A percentile compares a stretch with the other conserved stretches of the same genome.
Evolutionary conservation across 257 asterid genomes (phyloP).

Genomic region (Salvia hispanica): DNA sequence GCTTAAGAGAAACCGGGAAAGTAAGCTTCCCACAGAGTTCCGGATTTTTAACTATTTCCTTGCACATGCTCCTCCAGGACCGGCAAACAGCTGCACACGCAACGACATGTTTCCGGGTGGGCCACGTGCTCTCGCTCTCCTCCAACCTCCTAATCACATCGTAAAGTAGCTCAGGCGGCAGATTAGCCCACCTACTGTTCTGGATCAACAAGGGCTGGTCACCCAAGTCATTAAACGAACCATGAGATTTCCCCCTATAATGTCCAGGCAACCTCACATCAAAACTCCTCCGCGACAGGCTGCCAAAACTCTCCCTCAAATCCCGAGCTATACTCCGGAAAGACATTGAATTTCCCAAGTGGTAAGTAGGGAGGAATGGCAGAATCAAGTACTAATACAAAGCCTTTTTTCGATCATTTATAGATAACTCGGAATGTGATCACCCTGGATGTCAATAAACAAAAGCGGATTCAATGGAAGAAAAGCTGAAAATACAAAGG

Average conservation of each 20-base stretch:
- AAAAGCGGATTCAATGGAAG: slow-evolving; percentile 32
- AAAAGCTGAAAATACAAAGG: slow-evolving; percentile 36
- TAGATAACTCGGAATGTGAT: slow-evolving; percentile 33
- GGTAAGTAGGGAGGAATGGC: slow-evolving; percentile 10
- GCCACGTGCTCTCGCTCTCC: slow-evolving; percentile 66
- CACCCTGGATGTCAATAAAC: slow-evolving; percentile 37
- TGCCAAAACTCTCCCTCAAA: slow-evolving; percentile 57
- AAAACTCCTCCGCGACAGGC: slow-evolving; percentile 57
- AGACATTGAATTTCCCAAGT: slow-evolving; percentile 42
- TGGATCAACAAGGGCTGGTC: slow-evolving; percentile 47
- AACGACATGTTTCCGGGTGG: slow-evolving; percentile 57
- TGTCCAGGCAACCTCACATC: slow-evolving; percentile 52
- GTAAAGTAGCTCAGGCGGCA: slow-evolving; percentile 57
- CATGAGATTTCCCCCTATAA: slow-evolving; percentile 52
- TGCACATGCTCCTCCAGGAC: slow-evolving; percentile 62
- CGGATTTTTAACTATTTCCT: slow-evolving; percentile 52
- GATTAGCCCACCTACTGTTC: slow-evolving; percentile 58
- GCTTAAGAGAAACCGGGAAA: slow-evolving; percentile 60
- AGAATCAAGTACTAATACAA: slow-evolving; percentile 1
- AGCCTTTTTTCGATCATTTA: slow-evolving; percentile 24
- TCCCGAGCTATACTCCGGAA: slow-evolving; percentile 66
- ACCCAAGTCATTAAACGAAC: slow-evolving; percentile 42
- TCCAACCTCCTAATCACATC: slow-evolving; percentile 60
- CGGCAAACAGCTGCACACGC: slow-evolving; percentile 60
- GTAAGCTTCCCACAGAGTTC: slow-evolving; percentile 58